Conservation (phyloP, 164 flowering plant species). For the Tetrastigma voinierianum region DNA sequence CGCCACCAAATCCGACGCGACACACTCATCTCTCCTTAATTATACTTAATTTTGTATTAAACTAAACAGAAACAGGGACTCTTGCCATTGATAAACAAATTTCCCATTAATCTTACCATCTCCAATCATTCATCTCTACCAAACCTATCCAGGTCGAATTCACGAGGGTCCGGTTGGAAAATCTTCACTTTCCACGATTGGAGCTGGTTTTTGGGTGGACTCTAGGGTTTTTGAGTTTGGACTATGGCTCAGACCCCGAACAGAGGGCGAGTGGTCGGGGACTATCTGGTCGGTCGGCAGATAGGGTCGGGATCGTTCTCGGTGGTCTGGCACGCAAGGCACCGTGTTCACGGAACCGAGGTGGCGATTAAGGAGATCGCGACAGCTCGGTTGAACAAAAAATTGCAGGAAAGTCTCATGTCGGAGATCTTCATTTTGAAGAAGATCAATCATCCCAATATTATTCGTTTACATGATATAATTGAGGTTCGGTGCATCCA, state of each 20-base stretch:
- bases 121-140: background rate
- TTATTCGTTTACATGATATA: conserved; percentile 79
- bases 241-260: conserved; percentile 54
- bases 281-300: conserved; percentile 71
- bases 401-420: conserved; percentile 84
- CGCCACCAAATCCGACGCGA: too few relatives aligned
- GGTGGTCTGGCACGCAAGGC: conserved; percentile 90
- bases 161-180: conserved; percentile 2
- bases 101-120: too few relatives aligned
- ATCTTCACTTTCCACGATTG: background rate
- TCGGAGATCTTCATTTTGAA: conserved; percentile 77
- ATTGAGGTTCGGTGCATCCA: too few relatives aligned
- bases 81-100: too few relatives aligned
- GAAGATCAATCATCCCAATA: conserved; percentile 82
- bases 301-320: conserved; percentile 96
- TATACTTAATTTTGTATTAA: too few relatives aligned
- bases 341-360: conserved; percentile 76
- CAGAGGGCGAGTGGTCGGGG: conserved; percentile 63
- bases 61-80: too few relatives aligned
- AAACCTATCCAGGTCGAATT: conserved; percentile 2
- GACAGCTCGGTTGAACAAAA: conserved; percentile 58
- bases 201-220: conserved; percentile 10
- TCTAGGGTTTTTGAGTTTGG: conserved; percentile 26
- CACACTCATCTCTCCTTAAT: too few relatives aligned
- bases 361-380: conserved; percentile 93